Base-by-base conservation (phyloP, 1,284 basidiomycete species). In the Cutaneotrichosporon mucoides region DNA sequence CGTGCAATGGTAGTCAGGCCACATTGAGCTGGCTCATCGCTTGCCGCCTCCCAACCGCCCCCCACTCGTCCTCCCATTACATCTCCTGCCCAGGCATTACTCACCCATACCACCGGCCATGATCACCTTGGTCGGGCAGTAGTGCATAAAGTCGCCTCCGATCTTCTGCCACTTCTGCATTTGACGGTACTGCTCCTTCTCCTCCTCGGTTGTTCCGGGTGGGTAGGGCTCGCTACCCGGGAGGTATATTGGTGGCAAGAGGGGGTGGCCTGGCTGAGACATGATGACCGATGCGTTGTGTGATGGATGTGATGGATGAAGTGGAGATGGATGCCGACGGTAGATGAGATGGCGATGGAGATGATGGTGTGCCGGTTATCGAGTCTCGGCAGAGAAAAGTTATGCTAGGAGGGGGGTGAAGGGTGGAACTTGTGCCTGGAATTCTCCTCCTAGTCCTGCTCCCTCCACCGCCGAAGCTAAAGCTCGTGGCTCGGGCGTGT, bases 91-190 rank as follows among this genome's bases (percentile, higher is more conserved):
- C 38, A 33, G 35, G 36, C 36, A 5, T 9, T 13, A 82, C 87
- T 70, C 71, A 92, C 90, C 91, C 71, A 84, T 85, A 55, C 81
- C 86, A 48, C 90, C 92, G 9, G 91, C 87, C 54, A 95, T 78
- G 40, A 82, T 82, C 4, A 88, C 87, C 80, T 96, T 97, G 55
- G 85, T 83, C 2, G 85, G 83, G 78, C 93, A 97, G 76, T 93
- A 90, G 36, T 53, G 40, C 85, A 88, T 88, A 46, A 83, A 87
- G 72, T 81, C 79, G 2, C 78, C 72, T 77, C 88, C 87, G 73
- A 83, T 87, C 66, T 84, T 79, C 72, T 89, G 85, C 80, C 87
- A 92, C 75, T 88, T 88, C 73, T 86, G 83, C 66, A 85, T 83
- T 76, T 93, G 85, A 60, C 84, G 76, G 56, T 86, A 77, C 56